These are phyloP conservation scores for Pythium monospermum DNA, from an alignment of 352 stramenopile genomes.

Conservation along the genomic window DNA sequence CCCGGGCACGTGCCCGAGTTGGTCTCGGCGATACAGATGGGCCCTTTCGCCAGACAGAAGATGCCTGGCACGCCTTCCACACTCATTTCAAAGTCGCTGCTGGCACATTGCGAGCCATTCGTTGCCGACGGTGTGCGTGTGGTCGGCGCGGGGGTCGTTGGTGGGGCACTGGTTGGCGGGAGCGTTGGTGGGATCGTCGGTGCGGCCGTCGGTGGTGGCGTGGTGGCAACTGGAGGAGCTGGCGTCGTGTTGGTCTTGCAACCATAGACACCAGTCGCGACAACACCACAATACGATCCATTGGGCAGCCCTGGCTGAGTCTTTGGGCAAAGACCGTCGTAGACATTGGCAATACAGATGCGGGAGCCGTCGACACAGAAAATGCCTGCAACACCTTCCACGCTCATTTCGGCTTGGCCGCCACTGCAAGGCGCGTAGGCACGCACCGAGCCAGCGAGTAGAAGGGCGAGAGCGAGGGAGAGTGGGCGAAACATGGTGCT, in stretches of 20 bases:
- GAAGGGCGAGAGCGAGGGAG: too few species aligned
- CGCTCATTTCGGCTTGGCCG: constrained; percentile 1
- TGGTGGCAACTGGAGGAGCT: background rate
- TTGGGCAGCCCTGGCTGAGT: constrained; percentile 1
- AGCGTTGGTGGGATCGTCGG: background rate
- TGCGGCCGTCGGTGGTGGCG: background rate
- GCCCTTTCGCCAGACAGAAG: background rate
- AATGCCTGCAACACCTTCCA: constrained; percentile 2
- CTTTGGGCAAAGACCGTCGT: background rate
- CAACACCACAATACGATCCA: constrained; percentile 7
- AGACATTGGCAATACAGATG: background rate
- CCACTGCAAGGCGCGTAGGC: too few species aligned
- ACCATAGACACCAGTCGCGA: constrained; percentile 1
- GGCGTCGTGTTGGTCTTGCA: background rate
- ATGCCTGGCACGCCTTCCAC: background rate
- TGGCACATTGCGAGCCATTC: background rate
- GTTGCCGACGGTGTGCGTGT: background rate
- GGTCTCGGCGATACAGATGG: constrained; percentile 3
- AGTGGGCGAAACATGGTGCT: too few species aligned
- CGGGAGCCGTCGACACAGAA: background rate
- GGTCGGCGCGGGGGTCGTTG: background rate
- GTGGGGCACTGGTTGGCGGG: background rate
- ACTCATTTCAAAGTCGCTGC: constrained; percentile 1
- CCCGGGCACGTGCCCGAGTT: constrained; percentile 7
- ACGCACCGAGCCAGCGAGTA: too few species aligned